Conservation (phyloP, 2,329 filamentous ascomycete genomes). For the Trichoderma afroharzianum region DNA sequence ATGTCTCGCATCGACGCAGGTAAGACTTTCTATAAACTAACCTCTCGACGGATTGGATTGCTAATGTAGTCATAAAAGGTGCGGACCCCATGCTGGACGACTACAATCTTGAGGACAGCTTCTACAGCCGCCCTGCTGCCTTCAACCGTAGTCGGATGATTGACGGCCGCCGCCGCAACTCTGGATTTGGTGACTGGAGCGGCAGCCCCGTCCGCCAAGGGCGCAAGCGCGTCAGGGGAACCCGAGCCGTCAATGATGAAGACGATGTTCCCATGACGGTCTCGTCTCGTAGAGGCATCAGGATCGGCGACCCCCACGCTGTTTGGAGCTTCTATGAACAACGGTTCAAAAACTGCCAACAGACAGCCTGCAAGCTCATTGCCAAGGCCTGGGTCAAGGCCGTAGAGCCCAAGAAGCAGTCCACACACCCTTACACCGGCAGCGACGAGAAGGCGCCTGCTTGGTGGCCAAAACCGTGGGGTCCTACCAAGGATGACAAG, state of each 20-base stretch:
- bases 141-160: constrained; percentile 27
- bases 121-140: constrained; percentile 25
- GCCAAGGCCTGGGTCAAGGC: constrained; percentile 73
- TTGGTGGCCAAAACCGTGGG: constrained; percentile 63
- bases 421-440: constrained; percentile 68
- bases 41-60: neutral
- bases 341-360: constrained; percentile 64
- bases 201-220: constrained; percentile 29
- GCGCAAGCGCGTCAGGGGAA: constrained; percentile 31
- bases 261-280: constrained; percentile 40
- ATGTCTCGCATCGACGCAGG: constrained; percentile 38
- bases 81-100: constrained; percentile 34
- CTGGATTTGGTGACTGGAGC: constrained; percentile 31
- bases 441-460: constrained; percentile 58
- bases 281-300: constrained; percentile 43
- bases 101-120: constrained; percentile 27
- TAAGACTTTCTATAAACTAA: constrained; percentile 25
- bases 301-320: constrained; percentile 50
- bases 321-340: constrained; percentile 59
- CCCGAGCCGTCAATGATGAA: constrained; percentile 39
- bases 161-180: constrained; percentile 32
- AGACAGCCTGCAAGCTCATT: constrained; percentile 67
- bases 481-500: constrained; percentile 46
- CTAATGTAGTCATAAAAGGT: constrained; percentile 23
- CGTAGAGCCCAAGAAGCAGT: constrained; percentile 74